These are phyloP conservation scores for Acanthamoeba rhysodes DNA, from an alignment of 208 protist genomes.

Conservation along the genomic window DNA sequence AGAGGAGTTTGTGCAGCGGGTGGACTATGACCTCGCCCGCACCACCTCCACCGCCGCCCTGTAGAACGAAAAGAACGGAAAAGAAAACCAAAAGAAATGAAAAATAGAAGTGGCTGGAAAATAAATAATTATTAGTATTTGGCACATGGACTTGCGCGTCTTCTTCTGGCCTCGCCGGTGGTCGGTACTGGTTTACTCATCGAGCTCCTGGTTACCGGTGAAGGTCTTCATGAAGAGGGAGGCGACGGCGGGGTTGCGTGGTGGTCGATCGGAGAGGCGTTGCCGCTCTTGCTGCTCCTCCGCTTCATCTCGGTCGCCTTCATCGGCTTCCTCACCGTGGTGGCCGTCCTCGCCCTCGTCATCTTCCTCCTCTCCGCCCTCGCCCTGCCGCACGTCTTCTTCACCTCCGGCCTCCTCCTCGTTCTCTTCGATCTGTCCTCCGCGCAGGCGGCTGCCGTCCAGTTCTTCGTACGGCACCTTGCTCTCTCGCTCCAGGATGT, in stretches of 20 bases:
- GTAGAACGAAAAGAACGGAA: not conserved
- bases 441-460: not conserved
- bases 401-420: not conserved
- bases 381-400: not conserved
- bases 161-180: no score
- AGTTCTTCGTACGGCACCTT: not conserved
- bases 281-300: no score
- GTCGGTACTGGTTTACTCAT: not conserved
- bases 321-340: not conserved
- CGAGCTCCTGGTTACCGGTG: conserved; percentile 22
- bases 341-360: not conserved
- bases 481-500: not conserved
- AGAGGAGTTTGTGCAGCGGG: not conserved
- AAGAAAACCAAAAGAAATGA: not conserved
- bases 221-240: conserved; percentile 17
- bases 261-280: not conserved
- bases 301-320: no score
- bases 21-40: not conserved
- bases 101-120: not conserved
- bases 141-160: no score
- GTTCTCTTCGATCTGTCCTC: not conserved
- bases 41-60: not conserved
- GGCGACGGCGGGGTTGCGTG: not conserved
- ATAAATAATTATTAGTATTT: no score
- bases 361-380: not conserved